These are phyloP conservation scores for Cyberlindnera sargentensis DNA, from an alignment of 805 yeast genomes.

Conservation along the genomic window DNA sequence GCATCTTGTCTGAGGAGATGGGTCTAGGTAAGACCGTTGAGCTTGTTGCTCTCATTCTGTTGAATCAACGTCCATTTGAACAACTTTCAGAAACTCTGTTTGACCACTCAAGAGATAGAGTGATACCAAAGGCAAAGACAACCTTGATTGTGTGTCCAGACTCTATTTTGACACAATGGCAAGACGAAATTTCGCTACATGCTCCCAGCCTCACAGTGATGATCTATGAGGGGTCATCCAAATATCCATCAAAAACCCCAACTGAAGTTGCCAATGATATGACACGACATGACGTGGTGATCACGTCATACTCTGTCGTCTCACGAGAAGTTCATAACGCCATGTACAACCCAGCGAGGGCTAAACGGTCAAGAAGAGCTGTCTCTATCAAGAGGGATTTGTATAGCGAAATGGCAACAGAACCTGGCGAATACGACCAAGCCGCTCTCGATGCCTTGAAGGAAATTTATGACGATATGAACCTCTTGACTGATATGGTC, in stretches of 20 bases:
- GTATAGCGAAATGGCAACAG: not conserved
- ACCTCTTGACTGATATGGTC: slow-evolving; percentile 1
- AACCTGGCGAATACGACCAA: not conserved
- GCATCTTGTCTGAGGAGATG: slow-evolving; percentile 90
- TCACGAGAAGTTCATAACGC: slow-evolving; percentile 78
- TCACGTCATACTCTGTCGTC: slow-evolving; percentile 69
- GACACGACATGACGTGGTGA: slow-evolving; percentile 62
- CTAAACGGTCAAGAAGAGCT: slow-evolving; percentile 19
- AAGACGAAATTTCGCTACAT: slow-evolving; percentile 53
- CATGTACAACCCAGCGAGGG: slow-evolving; percentile 47
- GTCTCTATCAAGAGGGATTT: slow-evolving; percentile 1
- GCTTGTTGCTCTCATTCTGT: slow-evolving; percentile 53
- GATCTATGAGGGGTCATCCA: slow-evolving; percentile 53
- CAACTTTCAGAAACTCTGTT: slow-evolving; percentile 3
- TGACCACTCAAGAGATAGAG: slow-evolving; percentile 13
- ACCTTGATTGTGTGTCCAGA: slow-evolving; percentile 84
- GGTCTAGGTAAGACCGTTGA: slow-evolving; percentile 96
- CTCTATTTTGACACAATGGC: slow-evolving; percentile 82
- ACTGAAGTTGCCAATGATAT: slow-evolving; percentile 43
- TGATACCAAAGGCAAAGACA: slow-evolving; percentile 44
- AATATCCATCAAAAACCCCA: slow-evolving; percentile 28
- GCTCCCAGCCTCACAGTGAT: slow-evolving; percentile 58
- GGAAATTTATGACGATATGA: slow-evolving; percentile 11
- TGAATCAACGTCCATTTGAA: slow-evolving; percentile 46
- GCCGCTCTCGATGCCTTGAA: slow-evolving; percentile 4